Conservation (phyloP, 116 monocot species). For the Papilionanthe hybrid region DNA sequence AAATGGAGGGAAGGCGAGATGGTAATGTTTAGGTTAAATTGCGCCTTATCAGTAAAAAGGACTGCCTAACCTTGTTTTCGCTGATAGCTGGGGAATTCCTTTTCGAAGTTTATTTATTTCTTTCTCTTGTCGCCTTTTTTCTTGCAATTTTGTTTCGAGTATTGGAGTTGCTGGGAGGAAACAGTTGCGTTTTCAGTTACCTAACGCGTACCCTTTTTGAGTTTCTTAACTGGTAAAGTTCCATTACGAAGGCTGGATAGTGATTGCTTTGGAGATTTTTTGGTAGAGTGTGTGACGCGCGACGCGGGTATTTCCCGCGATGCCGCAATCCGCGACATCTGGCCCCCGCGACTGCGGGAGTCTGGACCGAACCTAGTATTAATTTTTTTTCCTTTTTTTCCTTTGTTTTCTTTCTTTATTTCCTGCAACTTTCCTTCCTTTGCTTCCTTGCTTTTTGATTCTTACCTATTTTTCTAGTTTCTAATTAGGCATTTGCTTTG, state of each 20-base stretch:
- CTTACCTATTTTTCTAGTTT: too few species aligned
- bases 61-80: background rate
- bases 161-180: slow-evolving; percentile 1
- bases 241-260: background rate
- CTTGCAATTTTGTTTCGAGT: background rate
- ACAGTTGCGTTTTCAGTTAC: background rate
- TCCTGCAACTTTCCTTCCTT: too few species aligned
- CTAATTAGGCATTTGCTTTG: too few species aligned
- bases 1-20: background rate
- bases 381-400: too few species aligned
- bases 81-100: background rate
- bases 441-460: too few species aligned
- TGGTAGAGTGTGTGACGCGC: background rate
- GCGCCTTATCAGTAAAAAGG: background rate
- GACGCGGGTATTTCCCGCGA: too few species aligned
- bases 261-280: background rate
- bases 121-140: background rate
- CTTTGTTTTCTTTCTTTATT: too few species aligned
- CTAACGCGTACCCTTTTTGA: background rate
- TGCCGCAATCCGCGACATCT: too few species aligned
- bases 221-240: background rate
- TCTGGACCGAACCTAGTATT: too few species aligned
- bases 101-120: background rate
- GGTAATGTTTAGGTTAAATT: background rate
- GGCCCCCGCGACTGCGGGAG: too few species aligned